Evolutionary conservation across 1,284 basidiomycete species (phyloP).

Genomic region (Singerocomus inundabilis): DNA sequence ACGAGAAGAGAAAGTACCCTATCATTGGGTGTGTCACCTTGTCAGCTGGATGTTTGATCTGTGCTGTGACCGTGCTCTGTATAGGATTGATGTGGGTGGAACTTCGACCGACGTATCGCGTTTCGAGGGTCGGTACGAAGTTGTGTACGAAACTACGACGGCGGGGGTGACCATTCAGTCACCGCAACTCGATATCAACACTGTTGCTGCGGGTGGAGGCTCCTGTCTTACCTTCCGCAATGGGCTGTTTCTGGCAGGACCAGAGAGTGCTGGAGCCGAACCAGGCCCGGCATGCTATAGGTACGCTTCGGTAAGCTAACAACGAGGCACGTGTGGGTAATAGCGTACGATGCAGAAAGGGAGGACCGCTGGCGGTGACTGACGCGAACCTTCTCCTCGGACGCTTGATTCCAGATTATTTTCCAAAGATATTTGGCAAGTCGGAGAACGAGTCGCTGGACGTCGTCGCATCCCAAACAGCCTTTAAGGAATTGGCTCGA

Average conservation of each 20-base stretch:
- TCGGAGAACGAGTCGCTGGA: constrained; percentile 72
- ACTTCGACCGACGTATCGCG: constrained; percentile 81
- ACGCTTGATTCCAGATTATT: constrained; percentile 65
- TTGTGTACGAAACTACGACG: constrained; percentile 78
- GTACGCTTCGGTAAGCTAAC: constrained; percentile 30
- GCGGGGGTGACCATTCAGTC: constrained; percentile 78
- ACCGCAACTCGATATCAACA: constrained; percentile 77
- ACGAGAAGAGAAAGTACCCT: constrained; percentile 52
- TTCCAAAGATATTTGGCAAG: constrained; percentile 79
- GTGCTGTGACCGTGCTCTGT: background rate
- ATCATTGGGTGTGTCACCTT: constrained; percentile 54
- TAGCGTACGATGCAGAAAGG: constrained; percentile 45
- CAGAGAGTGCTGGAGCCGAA: constrained; percentile 70
- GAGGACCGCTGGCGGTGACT: constrained; percentile 70
- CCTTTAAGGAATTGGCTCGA: constrained; percentile 30
- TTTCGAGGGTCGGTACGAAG: constrained; percentile 73
- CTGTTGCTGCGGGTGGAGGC: constrained; percentile 76
- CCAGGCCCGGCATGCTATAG: constrained; percentile 73
- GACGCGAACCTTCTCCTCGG: constrained; percentile 79
- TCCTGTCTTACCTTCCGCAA: constrained; percentile 43
- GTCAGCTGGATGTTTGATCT: background rate
- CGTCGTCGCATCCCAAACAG: constrained; percentile 44
- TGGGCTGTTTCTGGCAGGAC: constrained; percentile 67
- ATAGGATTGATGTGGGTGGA: constrained; percentile 67
- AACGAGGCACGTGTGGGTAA: background rate